Conservation (phyloP, 1,139 yeast species). For the Debaryomyces udenii region DNA sequence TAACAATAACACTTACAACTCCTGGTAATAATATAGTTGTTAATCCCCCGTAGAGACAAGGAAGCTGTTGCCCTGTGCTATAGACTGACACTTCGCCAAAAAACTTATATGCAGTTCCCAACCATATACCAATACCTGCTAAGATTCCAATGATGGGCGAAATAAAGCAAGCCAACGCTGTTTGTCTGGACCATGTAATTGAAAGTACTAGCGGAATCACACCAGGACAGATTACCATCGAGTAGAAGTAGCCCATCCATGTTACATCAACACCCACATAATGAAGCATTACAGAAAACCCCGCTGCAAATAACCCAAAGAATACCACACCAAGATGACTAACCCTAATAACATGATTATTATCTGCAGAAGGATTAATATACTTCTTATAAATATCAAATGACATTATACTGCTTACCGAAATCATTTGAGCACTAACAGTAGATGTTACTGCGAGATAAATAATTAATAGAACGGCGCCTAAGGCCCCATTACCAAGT, state of each 20-base stretch:
- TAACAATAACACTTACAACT: conserved; percentile 26
- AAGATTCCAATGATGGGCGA: conserved; percentile 30
- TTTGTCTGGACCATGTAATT: conserved; percentile 37
- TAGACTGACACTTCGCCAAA: conserved; percentile 27
- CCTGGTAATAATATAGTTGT: conserved; percentile 38
- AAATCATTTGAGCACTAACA: conserved; percentile 35
- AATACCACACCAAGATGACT: conserved; percentile 32
- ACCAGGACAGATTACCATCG: conserved; percentile 41
- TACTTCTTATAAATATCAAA: conserved; percentile 36
- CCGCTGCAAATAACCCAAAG: conserved; percentile 34
- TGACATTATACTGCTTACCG: conserved; percentile 33
- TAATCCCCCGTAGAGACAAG: conserved; percentile 35
- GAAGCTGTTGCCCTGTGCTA: conserved; percentile 32
- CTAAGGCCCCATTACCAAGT: conserved; percentile 32
- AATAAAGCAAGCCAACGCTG: conserved; percentile 27
- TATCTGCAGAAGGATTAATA: conserved; percentile 28
- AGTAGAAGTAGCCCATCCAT: conserved; percentile 39
- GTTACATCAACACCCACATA: conserved; percentile 36
- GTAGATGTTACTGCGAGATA: conserved; percentile 38
- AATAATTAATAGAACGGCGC: conserved; percentile 30
- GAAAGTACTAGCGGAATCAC: conserved; percentile 37
- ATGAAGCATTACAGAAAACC: conserved; percentile 34
- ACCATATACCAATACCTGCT: conserved; percentile 30
- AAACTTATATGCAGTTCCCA: conserved; percentile 27
- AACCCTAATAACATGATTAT: conserved; percentile 29